Base-by-base conservation (phyloP, 2,329 filamentous ascomycete species). In the Fusarium sp. region DNA sequence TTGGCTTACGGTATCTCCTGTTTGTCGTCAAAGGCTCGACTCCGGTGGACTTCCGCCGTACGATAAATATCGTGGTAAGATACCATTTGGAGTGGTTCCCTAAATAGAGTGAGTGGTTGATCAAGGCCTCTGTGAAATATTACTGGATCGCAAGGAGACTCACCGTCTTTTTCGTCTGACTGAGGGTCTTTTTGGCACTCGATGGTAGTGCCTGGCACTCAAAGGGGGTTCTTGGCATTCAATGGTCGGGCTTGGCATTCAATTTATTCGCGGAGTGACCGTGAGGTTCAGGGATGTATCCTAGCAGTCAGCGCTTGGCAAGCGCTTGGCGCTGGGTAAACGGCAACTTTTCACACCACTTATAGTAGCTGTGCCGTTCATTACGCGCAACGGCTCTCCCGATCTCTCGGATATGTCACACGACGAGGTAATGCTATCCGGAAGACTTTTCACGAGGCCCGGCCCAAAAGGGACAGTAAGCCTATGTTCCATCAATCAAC, bases 81-180 rank as follows among this genome's bases (percentile, higher is more conserved):
- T 58, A 37, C 50, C 35, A 58, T 50, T 58, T 65, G 62, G 62
- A 50, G 37, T 65, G 48, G 50, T 64, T 64, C 62, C 62, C 62
- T 57, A 57, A 64, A 64, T 64, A 57, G 61, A 64, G 62, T 57
- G 62, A 45, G 50, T 33, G 41, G 41, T 45, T 65, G 52, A 65
- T 50, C 41, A 65, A 58, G 62, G 29, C 39, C 31, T 52, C 54
- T 29, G 54, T 59, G 63, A 65, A 22, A 39, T 59, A 65, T 65
- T 65, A 65, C 63, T 35, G 50, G 50, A 3, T 56, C 29, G 50
- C 3, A 2, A 56, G 6, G 52, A 18, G n/a, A 35, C 52, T 56
- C 29, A 56, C 52, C 52, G 52, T 56, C 52, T 56, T 56, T 56
- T 56, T 56, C 16, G 48, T 54, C 18, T 24, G 29, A 33, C 31